A percentile compares a stretch with the other conserved stretches of the same genome.
phyloP scores from a whole-genome alignment of 768 basidiomycete species.

The Mrakia blollopis region DNA sequence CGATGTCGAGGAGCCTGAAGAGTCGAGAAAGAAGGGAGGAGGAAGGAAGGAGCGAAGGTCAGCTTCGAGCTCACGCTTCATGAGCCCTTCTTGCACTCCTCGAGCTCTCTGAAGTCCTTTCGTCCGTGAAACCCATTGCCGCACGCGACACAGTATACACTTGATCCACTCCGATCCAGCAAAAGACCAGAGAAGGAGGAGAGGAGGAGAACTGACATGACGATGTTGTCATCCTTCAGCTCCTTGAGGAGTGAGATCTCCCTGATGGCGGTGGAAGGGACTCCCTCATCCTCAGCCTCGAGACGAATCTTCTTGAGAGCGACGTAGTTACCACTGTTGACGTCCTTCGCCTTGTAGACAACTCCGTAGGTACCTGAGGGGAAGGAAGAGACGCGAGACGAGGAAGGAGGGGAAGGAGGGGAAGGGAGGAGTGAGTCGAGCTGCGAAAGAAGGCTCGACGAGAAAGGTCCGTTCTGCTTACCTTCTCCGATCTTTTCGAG shows the following conservation, averaged over 20 bases:
- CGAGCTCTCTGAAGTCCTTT: background rate
- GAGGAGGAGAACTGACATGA: slow-evolving; percentile 53
- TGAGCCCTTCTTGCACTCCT: background rate
- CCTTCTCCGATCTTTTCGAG: slow-evolving; percentile 88
- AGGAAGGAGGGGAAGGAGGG: background rate
- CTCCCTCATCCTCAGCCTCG: slow-evolving; percentile 97
- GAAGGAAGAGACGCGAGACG: background rate
- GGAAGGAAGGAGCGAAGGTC: background rate
- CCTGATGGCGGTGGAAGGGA: slow-evolving; percentile 94
- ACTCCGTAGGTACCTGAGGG: slow-evolving; percentile 88
- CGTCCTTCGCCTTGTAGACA: slow-evolving; percentile 92
- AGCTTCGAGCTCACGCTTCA: background rate
- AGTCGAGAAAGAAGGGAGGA: slow-evolving; percentile 2
- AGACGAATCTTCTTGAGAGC: slow-evolving; percentile 98
- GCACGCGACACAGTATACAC: too few relatives aligned
- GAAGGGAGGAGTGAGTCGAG: slow-evolving; percentile 11
- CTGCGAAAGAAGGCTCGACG: too few relatives aligned
- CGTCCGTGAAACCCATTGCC: too few relatives aligned
- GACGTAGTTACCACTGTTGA: slow-evolving; percentile 71
- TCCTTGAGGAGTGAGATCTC: slow-evolving; percentile 98
- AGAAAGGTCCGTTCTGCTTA: slow-evolving; percentile 50
- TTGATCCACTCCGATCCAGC: background rate
- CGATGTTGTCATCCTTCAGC: slow-evolving; percentile 91
- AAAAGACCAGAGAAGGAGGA: background rate
- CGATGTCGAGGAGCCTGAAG: slow-evolving; percentile 82